These are phyloP conservation scores for Gnetum montanum DNA, from an alignment of 75 land plant species.

Conservation along the genomic window DNA sequence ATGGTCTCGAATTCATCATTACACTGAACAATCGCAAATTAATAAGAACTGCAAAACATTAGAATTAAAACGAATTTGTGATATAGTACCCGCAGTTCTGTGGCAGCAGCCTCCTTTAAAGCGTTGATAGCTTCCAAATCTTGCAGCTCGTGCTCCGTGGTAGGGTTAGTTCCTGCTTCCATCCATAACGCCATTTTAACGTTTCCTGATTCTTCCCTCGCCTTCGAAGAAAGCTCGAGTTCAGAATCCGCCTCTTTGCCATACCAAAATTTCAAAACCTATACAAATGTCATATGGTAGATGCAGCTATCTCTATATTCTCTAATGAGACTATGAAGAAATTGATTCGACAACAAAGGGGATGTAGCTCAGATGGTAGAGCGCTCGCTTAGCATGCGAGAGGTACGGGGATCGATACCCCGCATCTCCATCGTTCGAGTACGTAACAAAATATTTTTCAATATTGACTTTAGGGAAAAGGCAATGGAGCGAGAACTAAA, in stretches of 20 bases:
- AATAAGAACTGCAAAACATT: background rate
- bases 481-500: no score
- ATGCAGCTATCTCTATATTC: no score
- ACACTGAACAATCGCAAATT: background rate
- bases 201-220: background rate
- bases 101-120: conserved; percentile 55
- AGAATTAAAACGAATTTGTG: background rate
- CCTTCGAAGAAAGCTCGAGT: background rate
- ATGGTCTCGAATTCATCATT: no score
- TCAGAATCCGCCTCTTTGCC: no score
- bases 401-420: conserved; percentile 99
- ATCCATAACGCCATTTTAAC: conserved; percentile 87
- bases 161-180: conserved; percentile 46
- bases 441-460: no score
- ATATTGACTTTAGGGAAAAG: no score
- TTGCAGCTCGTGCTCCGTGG: conserved; percentile 44
- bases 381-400: conserved; percentile 99
- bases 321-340: no score
- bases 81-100: conserved; percentile 77
- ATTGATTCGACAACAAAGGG: no score
- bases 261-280: no score
- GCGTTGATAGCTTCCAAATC: conserved; percentile 80
- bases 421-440: conserved; percentile 99
- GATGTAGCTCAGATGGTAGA: conserved; percentile 99
- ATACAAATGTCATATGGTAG: no score